Percentiles rank a stretch among this genome's conserved stretches.
Conservation (phyloP, 2,329 filamentous ascomycete species). For the Dryadomyces quercivorus region DNA sequence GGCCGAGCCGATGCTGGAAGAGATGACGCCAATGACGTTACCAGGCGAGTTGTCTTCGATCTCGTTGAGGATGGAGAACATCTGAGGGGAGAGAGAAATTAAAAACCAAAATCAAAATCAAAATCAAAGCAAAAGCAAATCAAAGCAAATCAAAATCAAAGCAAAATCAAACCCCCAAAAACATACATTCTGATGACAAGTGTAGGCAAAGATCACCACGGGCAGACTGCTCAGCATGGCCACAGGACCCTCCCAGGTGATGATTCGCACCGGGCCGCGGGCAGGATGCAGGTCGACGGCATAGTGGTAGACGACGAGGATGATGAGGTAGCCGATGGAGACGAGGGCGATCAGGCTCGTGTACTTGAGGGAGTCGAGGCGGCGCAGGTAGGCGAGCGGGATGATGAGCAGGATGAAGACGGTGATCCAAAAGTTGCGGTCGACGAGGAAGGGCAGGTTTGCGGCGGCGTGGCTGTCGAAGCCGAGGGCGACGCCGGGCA, state of each 20-base stretch:
- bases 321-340: conserved; percentile 86
- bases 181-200: conserved; percentile 86
- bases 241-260: conserved; percentile 69
- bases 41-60: conserved; percentile 70
- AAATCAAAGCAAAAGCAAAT: too few species aligned
- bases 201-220: conserved; percentile 98
- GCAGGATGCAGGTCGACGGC: conserved; percentile 63
- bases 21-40: conserved; percentile 67
- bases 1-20: conserved; percentile 77
- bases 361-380: conserved; percentile 92
- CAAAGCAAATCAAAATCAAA: too few species aligned
- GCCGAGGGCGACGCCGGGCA: conserved; percentile 84
- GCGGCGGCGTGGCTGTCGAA: conserved; percentile 55
- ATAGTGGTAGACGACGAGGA: conserved; percentile 90
- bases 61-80: conserved; percentile 98
- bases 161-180: too few species aligned
- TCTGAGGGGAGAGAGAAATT: conserved; percentile 36
- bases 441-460: conserved; percentile 58
- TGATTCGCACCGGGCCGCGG: conserved; percentile 58
- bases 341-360: conserved; percentile 85
- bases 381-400: conserved; percentile 79
- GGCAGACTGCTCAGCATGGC: conserved; percentile 76
- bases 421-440: conserved; percentile 95
- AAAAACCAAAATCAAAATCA: background rate
- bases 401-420: conserved; percentile 96